Conservation (phyloP, 2,329 filamentous ascomycete species). For the Blastomyces gilchristii region DNA sequence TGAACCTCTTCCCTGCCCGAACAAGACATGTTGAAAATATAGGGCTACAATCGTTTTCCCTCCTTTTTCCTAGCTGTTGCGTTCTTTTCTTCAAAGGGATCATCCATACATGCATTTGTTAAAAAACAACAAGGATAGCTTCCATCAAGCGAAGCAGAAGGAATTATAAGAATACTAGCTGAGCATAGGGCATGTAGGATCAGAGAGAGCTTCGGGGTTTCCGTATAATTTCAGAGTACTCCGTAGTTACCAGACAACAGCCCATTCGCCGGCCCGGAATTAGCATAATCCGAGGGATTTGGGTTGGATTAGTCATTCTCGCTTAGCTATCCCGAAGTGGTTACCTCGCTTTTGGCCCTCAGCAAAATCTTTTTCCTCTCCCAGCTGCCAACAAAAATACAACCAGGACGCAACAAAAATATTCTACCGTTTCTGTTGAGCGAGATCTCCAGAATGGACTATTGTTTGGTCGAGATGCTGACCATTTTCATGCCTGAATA, state of each 20-base stretch:
- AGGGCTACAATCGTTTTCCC: not conserved
- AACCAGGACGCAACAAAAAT: not conserved
- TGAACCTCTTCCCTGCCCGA: not conserved
- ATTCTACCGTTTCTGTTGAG: not conserved
- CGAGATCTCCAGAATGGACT: no score
- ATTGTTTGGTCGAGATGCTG: not conserved
- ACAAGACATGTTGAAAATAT: not conserved
- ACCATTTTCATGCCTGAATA: not conserved
- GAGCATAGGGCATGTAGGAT: not conserved
- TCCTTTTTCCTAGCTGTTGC: not conserved
- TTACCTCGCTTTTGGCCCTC: not conserved
- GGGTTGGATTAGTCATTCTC: not conserved
- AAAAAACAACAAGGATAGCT: not conserved
- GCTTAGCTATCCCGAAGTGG: conserved; percentile 4
- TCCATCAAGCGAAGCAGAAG: not conserved
- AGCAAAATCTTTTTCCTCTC: not conserved
- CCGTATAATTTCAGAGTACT: no score
- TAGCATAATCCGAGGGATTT: not conserved
- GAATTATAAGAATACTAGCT: not conserved
- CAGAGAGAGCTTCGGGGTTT: no score
- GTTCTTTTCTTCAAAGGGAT: not conserved
- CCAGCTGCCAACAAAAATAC: not conserved
- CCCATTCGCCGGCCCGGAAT: not conserved
- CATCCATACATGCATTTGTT: not conserved
- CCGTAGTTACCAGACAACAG: no score